A percentile compares a stretch with the other conserved stretches of the same genome.
Conservation (phyloP, 345 rosid species). For the Trapa incisa region DNA sequence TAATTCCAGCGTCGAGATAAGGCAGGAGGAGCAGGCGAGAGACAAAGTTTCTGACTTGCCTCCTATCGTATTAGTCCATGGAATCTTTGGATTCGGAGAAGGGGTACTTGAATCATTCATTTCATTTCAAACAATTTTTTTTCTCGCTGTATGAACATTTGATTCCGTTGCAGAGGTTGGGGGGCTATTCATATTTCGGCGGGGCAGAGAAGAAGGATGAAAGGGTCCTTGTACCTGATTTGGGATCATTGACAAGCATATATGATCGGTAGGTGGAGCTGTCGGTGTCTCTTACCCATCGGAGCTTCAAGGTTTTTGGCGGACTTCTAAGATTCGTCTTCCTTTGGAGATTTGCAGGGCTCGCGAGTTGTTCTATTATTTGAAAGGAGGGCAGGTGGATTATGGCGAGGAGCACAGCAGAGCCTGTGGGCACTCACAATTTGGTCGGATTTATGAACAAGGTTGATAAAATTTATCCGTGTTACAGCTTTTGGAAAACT, state of each 20-base stretch:
- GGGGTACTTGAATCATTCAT: constrained; percentile 36
- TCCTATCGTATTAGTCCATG: constrained; percentile 92
- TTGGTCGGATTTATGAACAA: constrained; percentile 67
- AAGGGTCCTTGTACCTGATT: constrained; percentile 91
- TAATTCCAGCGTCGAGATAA: constrained; percentile 1
- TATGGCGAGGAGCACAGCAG: constrained; percentile 91
- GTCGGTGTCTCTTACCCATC: not conserved
- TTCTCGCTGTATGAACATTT: not conserved
- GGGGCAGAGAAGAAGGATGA: constrained; percentile 98
- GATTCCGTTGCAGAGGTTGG: constrained; percentile 41
- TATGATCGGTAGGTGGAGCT: constrained; percentile 53
- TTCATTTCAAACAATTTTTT: not conserved
- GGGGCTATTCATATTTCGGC: constrained; percentile 88
- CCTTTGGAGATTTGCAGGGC: constrained; percentile 47
- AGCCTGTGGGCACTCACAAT: constrained; percentile 81
- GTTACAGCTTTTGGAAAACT: not conserved
- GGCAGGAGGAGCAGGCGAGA: constrained; percentile 21
- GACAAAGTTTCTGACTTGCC: constrained; percentile 30
- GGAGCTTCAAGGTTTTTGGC: not conserved
- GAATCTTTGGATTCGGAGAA: constrained; percentile 97
- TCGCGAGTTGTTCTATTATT: constrained; percentile 80
- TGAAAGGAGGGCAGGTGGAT: constrained; percentile 92
- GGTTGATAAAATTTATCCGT: constrained; percentile 25
- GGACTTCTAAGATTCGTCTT: not conserved
- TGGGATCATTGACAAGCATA: constrained; percentile 88